phyloP scores from a whole-genome alignment of 2,329 filamentous ascomycete species.

The Xylaria sp. region DNA sequence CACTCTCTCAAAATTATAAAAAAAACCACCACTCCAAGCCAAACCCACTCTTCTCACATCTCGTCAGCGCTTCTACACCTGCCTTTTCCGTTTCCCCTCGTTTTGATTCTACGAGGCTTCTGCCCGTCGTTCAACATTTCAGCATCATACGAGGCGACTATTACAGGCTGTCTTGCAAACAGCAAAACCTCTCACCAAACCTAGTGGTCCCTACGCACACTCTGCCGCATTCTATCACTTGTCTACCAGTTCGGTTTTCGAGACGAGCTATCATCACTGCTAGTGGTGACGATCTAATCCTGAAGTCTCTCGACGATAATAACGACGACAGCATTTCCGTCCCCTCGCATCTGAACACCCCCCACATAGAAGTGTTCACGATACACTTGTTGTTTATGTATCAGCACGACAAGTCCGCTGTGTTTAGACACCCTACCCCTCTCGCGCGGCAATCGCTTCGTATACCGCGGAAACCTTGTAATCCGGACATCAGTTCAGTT shows the following conservation, averaged over 20 bases:
- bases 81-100: conserved; percentile 19
- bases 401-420: conserved; percentile 91
- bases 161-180: background rate
- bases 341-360: conserved; percentile 38
- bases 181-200: conserved; percentile 6
- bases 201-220: conserved; percentile 21
- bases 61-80: conserved; percentile 20
- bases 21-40: background rate
- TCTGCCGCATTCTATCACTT: background rate
- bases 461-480: conserved; percentile 94
- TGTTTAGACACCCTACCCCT: conserved; percentile 88
- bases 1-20: conserved; percentile 9
- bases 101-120: conserved; percentile 26
- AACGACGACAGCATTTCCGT: conserved; percentile 21
- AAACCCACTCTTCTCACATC: conserved; percentile 27
- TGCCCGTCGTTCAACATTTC: conserved; percentile 25
- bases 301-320: conserved; percentile 26
- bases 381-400: conserved; percentile 86
- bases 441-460: conserved; percentile 97
- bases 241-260: conserved; percentile 28
- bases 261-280: conserved; percentile 24
- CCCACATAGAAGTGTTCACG: conserved; percentile 51
- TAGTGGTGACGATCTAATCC: conserved; percentile 34
- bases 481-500: conserved; percentile 88
- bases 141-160: background rate